These are phyloP conservation scores for Hyaloscypha bicolor DNA, from an alignment of 495 filamentous ascomycete genomes.

Conservation along the genomic window DNA sequence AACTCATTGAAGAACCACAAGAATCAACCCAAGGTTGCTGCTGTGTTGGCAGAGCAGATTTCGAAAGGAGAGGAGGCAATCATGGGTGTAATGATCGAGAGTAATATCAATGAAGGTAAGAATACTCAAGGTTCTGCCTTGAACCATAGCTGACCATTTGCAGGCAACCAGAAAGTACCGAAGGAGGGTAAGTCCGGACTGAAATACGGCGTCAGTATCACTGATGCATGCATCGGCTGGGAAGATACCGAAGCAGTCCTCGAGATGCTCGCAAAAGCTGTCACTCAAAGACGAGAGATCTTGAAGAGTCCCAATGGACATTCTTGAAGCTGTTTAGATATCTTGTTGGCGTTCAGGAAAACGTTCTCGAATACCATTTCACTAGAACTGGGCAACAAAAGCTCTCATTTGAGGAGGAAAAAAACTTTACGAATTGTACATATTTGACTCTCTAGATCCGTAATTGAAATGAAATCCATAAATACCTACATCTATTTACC, in stretches of 20 bases:
- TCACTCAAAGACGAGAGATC: slow-evolving; percentile 65
- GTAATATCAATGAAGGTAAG: slow-evolving; percentile 89
- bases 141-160: slow-evolving; percentile 14
- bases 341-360: slow-evolving; percentile 14
- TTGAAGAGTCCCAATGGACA: slow-evolving; percentile 30
- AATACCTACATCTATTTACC: background rate
- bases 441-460: background rate
- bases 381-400: background rate
- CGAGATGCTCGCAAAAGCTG: slow-evolving; percentile 76
- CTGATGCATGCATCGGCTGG: slow-evolving; percentile 96
- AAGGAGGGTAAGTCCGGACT: slow-evolving; percentile 84
- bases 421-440: background rate
- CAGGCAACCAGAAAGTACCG: slow-evolving; percentile 90
- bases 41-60: slow-evolving; percentile 80
- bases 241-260: slow-evolving; percentile 87
- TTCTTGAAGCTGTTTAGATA: slow-evolving; percentile 12
- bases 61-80: slow-evolving; percentile 81
- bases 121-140: slow-evolving; percentile 13
- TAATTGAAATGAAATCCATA: background rate
- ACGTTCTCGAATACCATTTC: slow-evolving; percentile 3
- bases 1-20: slow-evolving; percentile 96
- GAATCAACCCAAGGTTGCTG: slow-evolving; percentile 96
- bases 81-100: slow-evolving; percentile 99
- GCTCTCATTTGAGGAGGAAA: background rate
- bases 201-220: slow-evolving; percentile 96